A percentile compares a stretch with the other conserved stretches of the same genome.
Evolutionary conservation across 2,329 filamentous ascomycete genomes (phyloP).

Genomic region (Cercospora janseana): DNA sequence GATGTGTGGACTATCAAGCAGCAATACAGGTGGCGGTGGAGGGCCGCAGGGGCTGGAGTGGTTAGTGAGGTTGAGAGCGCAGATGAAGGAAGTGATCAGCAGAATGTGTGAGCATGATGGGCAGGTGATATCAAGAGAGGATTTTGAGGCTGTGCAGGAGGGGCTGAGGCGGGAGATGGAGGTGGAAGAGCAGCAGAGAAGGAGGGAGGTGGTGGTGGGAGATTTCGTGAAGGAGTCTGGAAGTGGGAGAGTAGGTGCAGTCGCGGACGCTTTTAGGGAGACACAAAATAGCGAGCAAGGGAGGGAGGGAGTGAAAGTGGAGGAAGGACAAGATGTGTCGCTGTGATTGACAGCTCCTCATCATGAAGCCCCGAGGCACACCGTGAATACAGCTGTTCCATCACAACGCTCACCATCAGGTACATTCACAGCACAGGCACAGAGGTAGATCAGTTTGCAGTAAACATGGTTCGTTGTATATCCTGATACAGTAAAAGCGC

Average conservation of each 20-base stretch:
- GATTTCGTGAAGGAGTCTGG: too few species aligned
- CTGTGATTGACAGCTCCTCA: too few species aligned
- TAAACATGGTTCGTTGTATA: slow-evolving; percentile 17
- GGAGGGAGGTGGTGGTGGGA: too few species aligned
- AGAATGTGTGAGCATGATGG: slow-evolving; percentile 9
- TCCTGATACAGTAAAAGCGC: slow-evolving; percentile 23
- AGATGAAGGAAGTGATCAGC: not conserved
- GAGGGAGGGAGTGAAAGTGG: not conserved
- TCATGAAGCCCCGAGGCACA: too few species aligned
- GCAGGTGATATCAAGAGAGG: not conserved
- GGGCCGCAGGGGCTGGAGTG: not conserved
- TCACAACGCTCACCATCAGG: too few species aligned
- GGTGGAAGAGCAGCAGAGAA: not conserved
- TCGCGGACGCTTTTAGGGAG: too few species aligned
- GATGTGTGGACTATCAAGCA: not conserved
- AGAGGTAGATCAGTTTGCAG: not conserved
- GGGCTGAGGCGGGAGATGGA: not conserved
- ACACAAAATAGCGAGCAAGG: too few species aligned
- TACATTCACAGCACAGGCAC: too few species aligned
- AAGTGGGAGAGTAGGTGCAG: too few species aligned
- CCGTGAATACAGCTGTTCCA: too few species aligned
- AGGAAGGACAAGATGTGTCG: not conserved
- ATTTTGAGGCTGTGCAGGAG: not conserved
- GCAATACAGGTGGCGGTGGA: too few species aligned
- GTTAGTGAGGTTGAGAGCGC: not conserved